Percentiles rank a stretch among this genome's conserved stretches.
Conservation (phyloP, 257 asterid species). For the Marsdenia floribunda region DNA sequence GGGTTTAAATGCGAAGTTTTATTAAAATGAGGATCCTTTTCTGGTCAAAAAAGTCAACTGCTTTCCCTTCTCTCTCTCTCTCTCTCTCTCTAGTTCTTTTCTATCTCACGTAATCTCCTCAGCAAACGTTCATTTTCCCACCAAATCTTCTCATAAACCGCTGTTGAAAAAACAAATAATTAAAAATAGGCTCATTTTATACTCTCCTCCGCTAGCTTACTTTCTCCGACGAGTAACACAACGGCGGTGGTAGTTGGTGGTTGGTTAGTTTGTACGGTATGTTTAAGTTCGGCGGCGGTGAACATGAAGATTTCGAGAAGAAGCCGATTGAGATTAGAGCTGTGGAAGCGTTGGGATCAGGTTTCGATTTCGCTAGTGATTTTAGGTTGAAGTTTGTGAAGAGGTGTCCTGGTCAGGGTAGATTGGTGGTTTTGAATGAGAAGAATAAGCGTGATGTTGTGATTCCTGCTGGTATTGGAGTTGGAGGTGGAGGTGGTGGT, state of each 20-base stretch:
- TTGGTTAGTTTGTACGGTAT: conserved; percentile 12
- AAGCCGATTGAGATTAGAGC: conserved; percentile 75
- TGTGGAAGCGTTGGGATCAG: conserved; percentile 76
- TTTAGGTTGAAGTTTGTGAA: conserved; percentile 85
- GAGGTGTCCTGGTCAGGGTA: conserved; percentile 47
- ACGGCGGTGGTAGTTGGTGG: not conserved
- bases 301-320: conserved; percentile 40
- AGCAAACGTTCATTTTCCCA: not conserved
- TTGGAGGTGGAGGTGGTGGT: not conserved
- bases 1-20: too few relatives aligned
- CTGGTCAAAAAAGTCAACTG: conserved; percentile 9
- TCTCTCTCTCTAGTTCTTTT: not conserved
- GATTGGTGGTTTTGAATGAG: conserved; percentile 66
- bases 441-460: conserved; percentile 53
- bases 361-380: conserved; percentile 97
- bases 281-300: conserved; percentile 25
- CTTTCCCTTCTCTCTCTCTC: not conserved
- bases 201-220: too few relatives aligned
- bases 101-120: not conserved
- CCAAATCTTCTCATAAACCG: too few relatives aligned
- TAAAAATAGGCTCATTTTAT: too few relatives aligned
- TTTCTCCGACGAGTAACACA: not conserved
- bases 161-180: too few relatives aligned
- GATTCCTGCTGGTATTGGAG: conserved; percentile 30
- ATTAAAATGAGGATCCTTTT: not conserved